Evolutionary conservation across 768 basidiomycete species (phyloP), one percentile per base, ranked within the genome.

Genomic region (Krasilnikovozyma curviuscula): DNA sequence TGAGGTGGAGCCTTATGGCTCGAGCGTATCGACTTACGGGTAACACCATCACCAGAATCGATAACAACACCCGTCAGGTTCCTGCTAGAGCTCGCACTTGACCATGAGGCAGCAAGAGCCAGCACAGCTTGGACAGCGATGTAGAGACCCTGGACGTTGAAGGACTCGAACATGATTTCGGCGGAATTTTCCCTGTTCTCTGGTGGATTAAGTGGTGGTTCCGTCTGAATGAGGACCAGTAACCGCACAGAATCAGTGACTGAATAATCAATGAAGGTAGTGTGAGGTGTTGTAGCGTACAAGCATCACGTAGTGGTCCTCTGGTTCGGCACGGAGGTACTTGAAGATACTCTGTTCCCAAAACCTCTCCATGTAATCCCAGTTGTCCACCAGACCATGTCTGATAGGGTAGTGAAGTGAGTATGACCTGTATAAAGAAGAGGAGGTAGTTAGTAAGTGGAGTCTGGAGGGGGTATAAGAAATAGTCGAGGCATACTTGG

Each of bases 261-360:
- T 19, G 40, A 46, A 21, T 21, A 19, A 4, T 29, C 37, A 39
- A 29, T 29, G 7, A 5, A 5, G 25, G 2, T 14, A 24, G 16
- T 19, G 18, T 16, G 12, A 28, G 27, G 24, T 29, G 33, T 41
- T 25, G n/a, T 6, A 3, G 40, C 88, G 65, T 57, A 95, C 91
- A 61, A 98, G 69, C 41, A 97, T 75, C 67, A 98, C 97, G 66
- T 95, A 83, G 65, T 97, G 93, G 67, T 97, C 91, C 67, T 97
- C 93, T 13, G 93, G 93, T 66, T 98, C 93, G 7, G 89, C 89
- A 48, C 91, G 74, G 52, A 98, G 72, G 69, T 97, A 97, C 68
- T 98, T 97, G 78, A 97, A 98, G 73, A 97, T 97, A 55, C 81
- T 84, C 71, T 98, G 91, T 65, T 93, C 88, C 93, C 93, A 98